These are phyloP conservation scores for Fremontodendron californicum DNA, from an alignment of 345 rosid genomes.

Conservation along the genomic window DNA sequence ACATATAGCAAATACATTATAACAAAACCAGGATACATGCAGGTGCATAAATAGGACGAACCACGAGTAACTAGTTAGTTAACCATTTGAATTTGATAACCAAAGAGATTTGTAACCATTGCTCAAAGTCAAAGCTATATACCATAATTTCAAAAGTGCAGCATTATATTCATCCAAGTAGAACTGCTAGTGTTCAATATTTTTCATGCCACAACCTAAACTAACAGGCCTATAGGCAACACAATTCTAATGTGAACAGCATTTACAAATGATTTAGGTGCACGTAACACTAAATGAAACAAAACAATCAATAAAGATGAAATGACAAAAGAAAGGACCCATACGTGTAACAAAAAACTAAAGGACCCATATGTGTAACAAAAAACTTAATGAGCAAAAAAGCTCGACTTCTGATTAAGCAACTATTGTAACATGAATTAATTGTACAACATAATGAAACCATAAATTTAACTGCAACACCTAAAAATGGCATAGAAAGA, in stretches of 20 bases:
- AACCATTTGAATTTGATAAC: background rate
- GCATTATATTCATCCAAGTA: background rate
- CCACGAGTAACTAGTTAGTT: background rate
- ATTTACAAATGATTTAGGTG: background rate
- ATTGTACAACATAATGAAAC: background rate
- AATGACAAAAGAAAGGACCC: background rate
- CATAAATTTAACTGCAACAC: background rate
- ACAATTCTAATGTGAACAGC: background rate
- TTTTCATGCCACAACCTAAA: background rate
- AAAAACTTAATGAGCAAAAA: background rate
- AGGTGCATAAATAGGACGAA: background rate
- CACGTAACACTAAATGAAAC: background rate
- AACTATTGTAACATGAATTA: background rate
- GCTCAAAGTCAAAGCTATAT: background rate
- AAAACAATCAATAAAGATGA: background rate
- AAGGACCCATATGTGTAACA: too few relatives aligned
- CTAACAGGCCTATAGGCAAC: background rate
- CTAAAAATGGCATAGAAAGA: background rate
- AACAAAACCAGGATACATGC: background rate
- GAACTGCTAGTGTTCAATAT: background rate
- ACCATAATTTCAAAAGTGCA: background rate
- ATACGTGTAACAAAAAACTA: background rate
- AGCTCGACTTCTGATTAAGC: background rate
- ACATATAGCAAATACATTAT: background rate
- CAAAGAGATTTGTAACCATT: background rate